Base-by-base conservation (phyloP, 345 rosid genomes). In the Noccaea caerulescens region DNA sequence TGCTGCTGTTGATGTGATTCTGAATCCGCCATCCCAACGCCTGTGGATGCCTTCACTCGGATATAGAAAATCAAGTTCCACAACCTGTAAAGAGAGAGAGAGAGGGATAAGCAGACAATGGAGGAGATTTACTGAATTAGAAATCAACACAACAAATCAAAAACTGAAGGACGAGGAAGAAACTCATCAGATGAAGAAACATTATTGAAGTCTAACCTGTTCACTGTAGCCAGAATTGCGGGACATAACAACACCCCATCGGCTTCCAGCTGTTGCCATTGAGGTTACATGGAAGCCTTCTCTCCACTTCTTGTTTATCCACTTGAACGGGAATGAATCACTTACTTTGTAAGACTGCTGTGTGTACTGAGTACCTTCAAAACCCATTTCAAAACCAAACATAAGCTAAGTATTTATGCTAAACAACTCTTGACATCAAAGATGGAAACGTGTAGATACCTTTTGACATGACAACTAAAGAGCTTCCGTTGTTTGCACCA, bases 281-380 rank as follows among this genome's bases (percentile, higher is more conserved):
- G 98, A 80, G 69, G 99, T 95, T n/a, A 95, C 98, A 55, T 87
- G 87, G 76, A 95, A 95, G 8, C 96, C 99, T 78, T 95, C 99
- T 82, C 88, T 90, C 99, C 99, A 95, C 78, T 95, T 95, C 80
- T 90, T 95, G 87, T 90, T 95, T 64, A 95, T 90, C 97, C 98
- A 95, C 78, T 95, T 92, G 70, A 84, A 95, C 2, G 99, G 99
- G 81, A 92, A 95, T 41, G 97, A 85, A 49, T 94, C 99, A 1
- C 98, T 88, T 55, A 92, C 96, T 85, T 94, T 94, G 68, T 92
- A 94, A 23, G 99, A 95, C 79, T 95, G 98, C 70, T 95, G 99
- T 68, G 87, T 79, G 75, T 86, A 94, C 58, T 77, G 83, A 6
- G 99, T 94, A 63, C 99, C 99, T 94, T 77, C 62, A 69, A 69